Evolutionary conservation across 1,139 yeast genomes (phyloP), one percentile per base, ranked within the genome.

Genomic region (Yamadazyma atmosphaerica): DNA sequence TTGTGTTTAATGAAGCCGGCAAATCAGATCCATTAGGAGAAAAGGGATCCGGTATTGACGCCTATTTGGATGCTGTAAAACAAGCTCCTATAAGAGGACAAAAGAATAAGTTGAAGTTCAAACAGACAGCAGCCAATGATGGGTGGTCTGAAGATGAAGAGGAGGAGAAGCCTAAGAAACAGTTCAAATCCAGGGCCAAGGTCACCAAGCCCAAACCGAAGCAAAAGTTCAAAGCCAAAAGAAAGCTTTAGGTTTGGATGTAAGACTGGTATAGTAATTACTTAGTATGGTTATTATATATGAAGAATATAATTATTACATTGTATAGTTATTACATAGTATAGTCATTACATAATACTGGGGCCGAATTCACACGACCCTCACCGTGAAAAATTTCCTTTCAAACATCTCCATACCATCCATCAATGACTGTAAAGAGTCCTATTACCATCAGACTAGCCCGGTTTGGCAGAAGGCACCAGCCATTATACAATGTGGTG

Each of bases 31-130:
- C 80, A 37, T 62, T 81, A 51, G 61, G 65, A n/a, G 55, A 59
- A 27, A 59, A 59, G 41, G 72, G 69, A 10, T 62, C 74, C 6
- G 94, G 96, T 18, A 78, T 90, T 46, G 87, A 87, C 58, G 97
- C 97, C 1, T 92, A 92, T 58, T 78, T 89, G 51, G 96, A 88
- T 49, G 98, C 98, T 10, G 88, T 92, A 28, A 84, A 81, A 60
- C 87, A 84, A 52, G 97, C 92, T 22, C 98, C 98, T 30, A 79
- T 87, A 4, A 83, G 95, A 63, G 96, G 97, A 41, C 96, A 87
- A 68, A 81, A 80, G 68, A 88, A 89, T 63, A 88, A 81, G 68
- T 77, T 89, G 74, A 90, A 89, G 65, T 92, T 81, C 67, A 86
- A 84, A 66, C 83, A 81, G 60, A 74, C 77, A 35, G 71, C 73